Evolutionary conservation across 768 basidiomycete genomes (phyloP).

Genomic region (Rubroboletus pulcherrimus): DNA sequence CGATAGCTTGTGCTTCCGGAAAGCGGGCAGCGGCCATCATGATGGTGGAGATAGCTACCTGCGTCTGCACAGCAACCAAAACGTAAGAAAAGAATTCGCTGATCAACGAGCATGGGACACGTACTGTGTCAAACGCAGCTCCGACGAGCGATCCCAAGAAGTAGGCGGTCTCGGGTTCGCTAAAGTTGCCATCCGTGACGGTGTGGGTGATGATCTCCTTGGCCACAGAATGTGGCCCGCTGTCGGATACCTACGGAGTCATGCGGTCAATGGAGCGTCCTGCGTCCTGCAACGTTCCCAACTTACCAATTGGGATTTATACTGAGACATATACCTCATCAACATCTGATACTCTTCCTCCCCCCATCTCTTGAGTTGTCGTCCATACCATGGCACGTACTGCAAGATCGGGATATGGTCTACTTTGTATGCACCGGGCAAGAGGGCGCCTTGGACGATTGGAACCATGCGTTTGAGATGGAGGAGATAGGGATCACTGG

Average conservation of each 20-base stretch:
- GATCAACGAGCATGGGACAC: neutral
- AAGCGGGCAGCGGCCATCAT: constrained; percentile 38
- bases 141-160: constrained; percentile 58
- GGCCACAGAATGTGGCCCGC: constrained; percentile 38
- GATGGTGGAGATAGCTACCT: constrained; percentile 25
- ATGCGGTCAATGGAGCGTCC: neutral
- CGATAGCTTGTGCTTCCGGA: constrained; percentile 32
- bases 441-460: constrained; percentile 30
- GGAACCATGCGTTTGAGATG: constrained; percentile 29
- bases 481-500: constrained; percentile 20
- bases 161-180: constrained; percentile 52
- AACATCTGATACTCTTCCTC: constrained; percentile 49
- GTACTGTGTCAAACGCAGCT: constrained; percentile 55
- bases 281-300: too few species aligned
- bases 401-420: constrained; percentile 35
- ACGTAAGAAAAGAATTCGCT: neutral
- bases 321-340: constrained; percentile 42
- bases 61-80: constrained; percentile 16
- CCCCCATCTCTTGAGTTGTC: constrained; percentile 52
- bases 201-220: constrained; percentile 49
- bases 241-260: constrained; percentile 7
- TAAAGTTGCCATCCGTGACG: constrained; percentile 44
- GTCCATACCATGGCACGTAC: constrained; percentile 61
- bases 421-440: constrained; percentile 32
- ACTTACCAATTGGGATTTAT: constrained; percentile 42